Evolutionary conservation across 2,329 filamentous ascomycete genomes (phyloP).

Genomic region (Massarina eburnea): DNA sequence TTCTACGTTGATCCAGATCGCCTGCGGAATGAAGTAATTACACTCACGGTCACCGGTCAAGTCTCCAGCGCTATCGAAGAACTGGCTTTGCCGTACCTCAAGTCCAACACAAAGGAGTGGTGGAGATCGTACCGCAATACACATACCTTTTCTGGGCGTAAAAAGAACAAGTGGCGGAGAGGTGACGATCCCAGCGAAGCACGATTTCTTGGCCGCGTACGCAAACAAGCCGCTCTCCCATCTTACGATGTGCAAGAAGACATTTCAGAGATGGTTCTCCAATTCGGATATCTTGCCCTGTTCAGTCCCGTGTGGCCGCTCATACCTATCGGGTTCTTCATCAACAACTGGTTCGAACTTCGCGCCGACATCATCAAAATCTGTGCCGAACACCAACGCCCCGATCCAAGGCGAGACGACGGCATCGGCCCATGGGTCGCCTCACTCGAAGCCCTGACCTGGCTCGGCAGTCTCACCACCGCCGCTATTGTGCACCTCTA

Average conservation of each 20-base stretch:
- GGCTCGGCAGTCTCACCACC: constrained; percentile 36
- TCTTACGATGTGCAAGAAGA: constrained; percentile 40
- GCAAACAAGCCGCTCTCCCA: constrained; percentile 30
- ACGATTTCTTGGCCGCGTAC: constrained; percentile 30
- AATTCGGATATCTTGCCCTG: constrained; percentile 38
- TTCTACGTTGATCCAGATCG: constrained; percentile 33
- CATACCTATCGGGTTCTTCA: constrained; percentile 37
- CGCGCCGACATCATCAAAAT: constrained; percentile 40
- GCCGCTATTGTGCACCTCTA: constrained; percentile 39
- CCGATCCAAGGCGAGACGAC: constrained; percentile 29
- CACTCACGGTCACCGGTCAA: constrained; percentile 37
- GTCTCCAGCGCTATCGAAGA: constrained; percentile 33
- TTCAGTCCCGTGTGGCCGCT: constrained; percentile 41
- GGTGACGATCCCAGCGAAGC: constrained; percentile 32
- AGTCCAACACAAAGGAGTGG: constrained; percentile 29
- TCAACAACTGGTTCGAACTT: constrained; percentile 41
- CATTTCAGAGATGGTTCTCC: constrained; percentile 39
- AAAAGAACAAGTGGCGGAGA: constrained; percentile 2
- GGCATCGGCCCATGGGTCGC: constrained; percentile 38
- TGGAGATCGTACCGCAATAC: constrained; percentile 27
- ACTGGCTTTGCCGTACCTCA: constrained; percentile 32
- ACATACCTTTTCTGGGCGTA: constrained; percentile 5
- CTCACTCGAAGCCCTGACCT: constrained; percentile 34
- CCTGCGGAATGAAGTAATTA: constrained; percentile 37
- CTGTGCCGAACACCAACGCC: constrained; percentile 34